Percentiles rank a stretch among this genome's conserved stretches.
These are phyloP conservation scores for Vitis hybrid DNA, from an alignment of 177 flowering plant species.

Conservation along the genomic window DNA sequence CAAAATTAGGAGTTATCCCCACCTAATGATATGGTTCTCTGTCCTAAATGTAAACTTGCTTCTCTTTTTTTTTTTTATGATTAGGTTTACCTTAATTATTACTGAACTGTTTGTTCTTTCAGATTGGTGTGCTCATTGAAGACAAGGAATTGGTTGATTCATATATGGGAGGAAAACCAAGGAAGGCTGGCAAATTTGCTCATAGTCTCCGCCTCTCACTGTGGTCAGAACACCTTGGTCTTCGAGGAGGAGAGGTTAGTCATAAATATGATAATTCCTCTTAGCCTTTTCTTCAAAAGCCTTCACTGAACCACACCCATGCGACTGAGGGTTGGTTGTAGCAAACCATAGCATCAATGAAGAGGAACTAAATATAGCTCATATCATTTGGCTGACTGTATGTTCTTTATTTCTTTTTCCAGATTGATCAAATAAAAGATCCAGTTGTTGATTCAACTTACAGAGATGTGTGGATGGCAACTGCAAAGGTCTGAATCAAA, in stretches of 20 bases:
- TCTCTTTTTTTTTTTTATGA: not conserved
- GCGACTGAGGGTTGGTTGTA: no score
- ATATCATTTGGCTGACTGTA: constrained; percentile 1
- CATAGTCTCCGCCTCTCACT: constrained; percentile 80
- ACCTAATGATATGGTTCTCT: no score
- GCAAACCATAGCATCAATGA: no score
- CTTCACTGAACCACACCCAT: no score
- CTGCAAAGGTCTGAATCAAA: constrained; percentile 70
- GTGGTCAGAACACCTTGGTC: constrained; percentile 97
- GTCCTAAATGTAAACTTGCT: no score
- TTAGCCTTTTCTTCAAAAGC: not conserved
- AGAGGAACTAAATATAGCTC: not conserved
- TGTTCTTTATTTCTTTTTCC: constrained; percentile 14
- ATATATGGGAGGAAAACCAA: constrained; percentile 69
- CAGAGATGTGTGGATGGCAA: constrained; percentile 89
- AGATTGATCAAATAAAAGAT: constrained; percentile 61
- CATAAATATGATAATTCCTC: constrained; percentile 5
- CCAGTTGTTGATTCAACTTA: constrained; percentile 82
- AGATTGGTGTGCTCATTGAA: constrained; percentile 94
- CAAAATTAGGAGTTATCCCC: no score
- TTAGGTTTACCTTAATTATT: not conserved
- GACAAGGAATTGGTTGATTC: constrained; percentile 80
- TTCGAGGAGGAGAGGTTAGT: constrained; percentile 72
- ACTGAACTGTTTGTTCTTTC: constrained; percentile 12
- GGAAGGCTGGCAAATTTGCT: constrained; percentile 95